These are phyloP conservation scores for Juglanconis juglandina DNA, from an alignment of 2,329 filamentous ascomycete species.

Conservation along the genomic window DNA sequence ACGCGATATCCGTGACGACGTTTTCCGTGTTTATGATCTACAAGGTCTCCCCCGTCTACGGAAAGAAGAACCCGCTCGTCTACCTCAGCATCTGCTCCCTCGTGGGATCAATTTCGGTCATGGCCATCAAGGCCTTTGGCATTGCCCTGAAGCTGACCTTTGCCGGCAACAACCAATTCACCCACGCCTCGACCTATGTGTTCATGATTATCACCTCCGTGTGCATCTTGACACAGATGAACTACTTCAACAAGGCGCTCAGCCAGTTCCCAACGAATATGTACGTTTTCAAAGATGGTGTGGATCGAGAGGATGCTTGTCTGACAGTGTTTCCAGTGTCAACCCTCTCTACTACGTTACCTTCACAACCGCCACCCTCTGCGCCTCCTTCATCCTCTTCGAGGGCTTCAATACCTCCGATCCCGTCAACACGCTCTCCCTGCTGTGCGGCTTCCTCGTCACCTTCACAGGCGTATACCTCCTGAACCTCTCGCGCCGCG, in stretches of 20 bases:
- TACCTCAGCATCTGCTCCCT: constrained; percentile 98
- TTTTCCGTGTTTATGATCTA: constrained; percentile 97
- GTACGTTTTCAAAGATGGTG: constrained; percentile 51
- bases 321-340: constrained; percentile 56
- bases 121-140: constrained; percentile 98
- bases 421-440: constrained; percentile 84
- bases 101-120: constrained; percentile 94
- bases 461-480: constrained; percentile 96
- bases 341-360: constrained; percentile 97
- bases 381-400: constrained; percentile 94
- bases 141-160: constrained; percentile 96
- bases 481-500: constrained; percentile 88
- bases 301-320: constrained; percentile 3
- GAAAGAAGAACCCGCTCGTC: constrained; percentile 92
- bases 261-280: constrained; percentile 97
- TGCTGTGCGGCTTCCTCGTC: constrained; percentile 87
- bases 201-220: constrained; percentile 91
- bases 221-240: constrained; percentile 98
- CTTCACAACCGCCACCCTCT: constrained; percentile 90
- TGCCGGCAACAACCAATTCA: constrained; percentile 90
- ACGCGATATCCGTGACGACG: constrained; percentile 72
- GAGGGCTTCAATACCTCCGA: constrained; percentile 94
- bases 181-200: constrained; percentile 91
- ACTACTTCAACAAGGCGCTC: constrained; percentile 98
- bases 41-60: constrained; percentile 81